These are phyloP conservation scores for Digitaria exilis DNA, from an alignment of 202 grass and related monocot species.

Conservation along the genomic window DNA sequence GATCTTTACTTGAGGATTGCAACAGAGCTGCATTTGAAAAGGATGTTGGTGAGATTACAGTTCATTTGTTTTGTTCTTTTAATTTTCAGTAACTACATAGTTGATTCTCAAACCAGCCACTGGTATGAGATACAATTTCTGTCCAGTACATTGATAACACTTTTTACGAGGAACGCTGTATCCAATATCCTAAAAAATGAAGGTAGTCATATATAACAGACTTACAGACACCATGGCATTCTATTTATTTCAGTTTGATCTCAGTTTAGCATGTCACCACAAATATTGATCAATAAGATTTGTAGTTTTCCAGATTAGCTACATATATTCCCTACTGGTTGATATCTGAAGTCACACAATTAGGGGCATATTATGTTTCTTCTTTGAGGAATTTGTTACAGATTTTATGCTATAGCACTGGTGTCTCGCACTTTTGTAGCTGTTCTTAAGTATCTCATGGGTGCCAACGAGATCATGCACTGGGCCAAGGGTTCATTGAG, in stretches of 20 bases:
- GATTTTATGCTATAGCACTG: constrained; percentile 14
- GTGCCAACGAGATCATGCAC: background rate
- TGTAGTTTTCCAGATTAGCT: constrained; percentile 20
- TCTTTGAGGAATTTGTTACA: background rate
- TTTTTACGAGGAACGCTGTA: background rate
- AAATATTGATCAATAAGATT: constrained; percentile 18
- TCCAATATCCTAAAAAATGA: constrained; percentile 26
- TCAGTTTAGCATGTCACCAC: constrained; percentile 27
- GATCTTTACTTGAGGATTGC: constrained; percentile 99
- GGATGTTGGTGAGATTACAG: constrained; percentile 91
- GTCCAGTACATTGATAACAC: constrained; percentile 9
- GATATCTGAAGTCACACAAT: background rate
- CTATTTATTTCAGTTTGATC: constrained; percentile 9
- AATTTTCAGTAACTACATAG: background rate
- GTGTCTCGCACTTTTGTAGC: background rate
- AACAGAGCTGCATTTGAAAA: constrained; percentile 95
- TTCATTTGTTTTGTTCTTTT: constrained; percentile 23
- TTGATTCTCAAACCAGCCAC: constrained; percentile 28
- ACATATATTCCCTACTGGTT: constrained; percentile 4
- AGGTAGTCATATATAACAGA: background rate
- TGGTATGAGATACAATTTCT: constrained; percentile 6
- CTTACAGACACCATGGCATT: background rate
- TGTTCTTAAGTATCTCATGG: background rate
- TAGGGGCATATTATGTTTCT: background rate
- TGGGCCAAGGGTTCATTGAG: constrained; percentile 4